Conservation (phyloP, 139 green algal species). For the Chlamydomonas eustigma region DNA sequence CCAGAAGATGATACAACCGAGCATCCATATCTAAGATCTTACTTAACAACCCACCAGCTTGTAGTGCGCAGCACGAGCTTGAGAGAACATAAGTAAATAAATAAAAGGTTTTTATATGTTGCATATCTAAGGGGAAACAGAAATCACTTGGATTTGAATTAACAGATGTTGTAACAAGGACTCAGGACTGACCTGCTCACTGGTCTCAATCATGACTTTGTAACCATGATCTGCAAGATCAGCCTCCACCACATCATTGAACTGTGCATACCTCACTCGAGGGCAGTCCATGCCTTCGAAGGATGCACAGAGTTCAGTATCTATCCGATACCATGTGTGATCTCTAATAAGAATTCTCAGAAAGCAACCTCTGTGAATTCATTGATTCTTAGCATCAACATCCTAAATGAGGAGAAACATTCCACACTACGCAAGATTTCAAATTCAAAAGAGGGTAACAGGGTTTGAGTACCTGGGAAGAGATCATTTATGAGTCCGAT, state of each 20-base stretch:
- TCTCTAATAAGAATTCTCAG: no score
- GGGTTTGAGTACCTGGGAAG: conserved; percentile 45
- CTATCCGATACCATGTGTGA: no score
- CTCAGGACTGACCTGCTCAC: conserved; percentile 20
- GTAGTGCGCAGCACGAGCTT: no score
- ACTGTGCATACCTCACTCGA: conserved; percentile 64
- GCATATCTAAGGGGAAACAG: background rate
- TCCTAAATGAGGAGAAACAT: no score
- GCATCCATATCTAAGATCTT: no score
- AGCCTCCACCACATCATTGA: conserved; percentile 82
- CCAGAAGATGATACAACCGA: no score
- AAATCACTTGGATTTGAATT: background rate
- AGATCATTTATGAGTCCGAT: conserved; percentile 73
- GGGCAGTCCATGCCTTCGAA: conserved; percentile 67
- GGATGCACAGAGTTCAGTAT: background rate
- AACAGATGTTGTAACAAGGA: background rate
- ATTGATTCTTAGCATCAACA: no score
- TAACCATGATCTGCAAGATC: conserved; percentile 70
- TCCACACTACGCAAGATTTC: no score
- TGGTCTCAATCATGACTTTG: conserved; percentile 36
- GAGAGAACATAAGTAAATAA: background rate
- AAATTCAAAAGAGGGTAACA: no score
- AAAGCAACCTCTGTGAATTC: no score
- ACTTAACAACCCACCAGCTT: no score
- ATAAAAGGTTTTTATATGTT: no score